Percentiles rank a stretch among this genome's conserved stretches.
Evolutionary conservation across 2,329 filamentous ascomycete genomes (phyloP).

Genomic region (Teratosphaeria nubilosa): DNA sequence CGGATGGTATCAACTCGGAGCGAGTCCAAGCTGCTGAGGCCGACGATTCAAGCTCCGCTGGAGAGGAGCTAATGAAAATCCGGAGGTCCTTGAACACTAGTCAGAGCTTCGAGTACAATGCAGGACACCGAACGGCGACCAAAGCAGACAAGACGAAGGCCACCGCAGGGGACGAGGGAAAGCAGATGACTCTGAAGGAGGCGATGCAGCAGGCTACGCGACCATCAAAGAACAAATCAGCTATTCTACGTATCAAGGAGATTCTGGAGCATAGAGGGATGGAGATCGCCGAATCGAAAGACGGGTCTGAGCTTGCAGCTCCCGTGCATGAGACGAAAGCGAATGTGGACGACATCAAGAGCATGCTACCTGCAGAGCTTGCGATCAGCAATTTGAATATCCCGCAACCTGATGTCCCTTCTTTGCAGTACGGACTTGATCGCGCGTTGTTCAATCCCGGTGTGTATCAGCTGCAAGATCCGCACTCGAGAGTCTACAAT

Average conservation of each 20-base stretch:
- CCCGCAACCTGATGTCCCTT: conserved; percentile 45
- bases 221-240: background rate
- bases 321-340: background rate
- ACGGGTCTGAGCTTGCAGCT: background rate
- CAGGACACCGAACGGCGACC: background rate
- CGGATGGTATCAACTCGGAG: background rate
- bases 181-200: background rate
- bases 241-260: background rate
- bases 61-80: background rate
- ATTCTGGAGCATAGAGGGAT: background rate
- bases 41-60: background rate
- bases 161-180: background rate
- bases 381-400: conserved; percentile 1
- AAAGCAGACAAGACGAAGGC: background rate
- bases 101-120: background rate
- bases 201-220: background rate
- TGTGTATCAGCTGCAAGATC: conserved; percentile 84
- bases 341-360: background rate
- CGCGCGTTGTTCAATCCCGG: conserved; percentile 92
- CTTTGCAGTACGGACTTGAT: conserved; percentile 64
- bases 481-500: conserved; percentile 79
- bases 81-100: background rate
- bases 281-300: background rate
- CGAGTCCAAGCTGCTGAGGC: background rate
- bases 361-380: conserved; percentile 8